phyloP scores from a whole-genome alignment of 306 rosid genomes.

The Pyrus betulifolia region DNA sequence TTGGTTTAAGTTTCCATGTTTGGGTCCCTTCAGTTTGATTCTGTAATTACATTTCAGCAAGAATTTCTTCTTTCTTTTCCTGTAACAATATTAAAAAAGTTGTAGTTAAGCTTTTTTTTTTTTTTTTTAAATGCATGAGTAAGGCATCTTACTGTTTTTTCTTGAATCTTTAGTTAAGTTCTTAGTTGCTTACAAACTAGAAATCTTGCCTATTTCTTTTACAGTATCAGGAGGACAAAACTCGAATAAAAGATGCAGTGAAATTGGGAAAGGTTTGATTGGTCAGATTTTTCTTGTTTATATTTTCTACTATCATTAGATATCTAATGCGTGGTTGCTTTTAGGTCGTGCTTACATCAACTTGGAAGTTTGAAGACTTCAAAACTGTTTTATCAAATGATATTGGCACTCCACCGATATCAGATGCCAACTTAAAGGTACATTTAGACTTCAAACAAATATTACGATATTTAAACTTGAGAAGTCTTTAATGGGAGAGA shows the following conservation, averaged over 20 bases:
- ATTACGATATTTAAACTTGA: not conserved
- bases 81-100: not conserved
- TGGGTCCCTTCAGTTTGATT: not conserved
- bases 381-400: conserved; percentile 47
- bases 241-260: conserved; percentile 64
- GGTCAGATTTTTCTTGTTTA: conserved; percentile 15
- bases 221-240: conserved; percentile 79
- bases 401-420: conserved; percentile 45
- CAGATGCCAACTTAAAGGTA: conserved; percentile 74
- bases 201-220: conserved; percentile 12
- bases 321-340: conserved; percentile 13
- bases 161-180: not conserved
- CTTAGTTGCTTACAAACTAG: conserved; percentile 7
- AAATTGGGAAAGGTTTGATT: conserved; percentile 76
- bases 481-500: not conserved
- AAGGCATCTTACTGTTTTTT: not conserved
- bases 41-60: not conserved
- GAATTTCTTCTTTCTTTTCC: not conserved
- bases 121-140: not conserved
- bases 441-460: not conserved
- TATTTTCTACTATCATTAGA: conserved; percentile 12
- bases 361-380: conserved; percentile 69
- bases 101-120: not conserved
- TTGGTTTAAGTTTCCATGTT: not conserved
- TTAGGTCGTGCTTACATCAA: conserved; percentile 49